Conservation (phyloP, 1,284 basidiomycete species). For the Ceratobasidium sp. region DNA sequence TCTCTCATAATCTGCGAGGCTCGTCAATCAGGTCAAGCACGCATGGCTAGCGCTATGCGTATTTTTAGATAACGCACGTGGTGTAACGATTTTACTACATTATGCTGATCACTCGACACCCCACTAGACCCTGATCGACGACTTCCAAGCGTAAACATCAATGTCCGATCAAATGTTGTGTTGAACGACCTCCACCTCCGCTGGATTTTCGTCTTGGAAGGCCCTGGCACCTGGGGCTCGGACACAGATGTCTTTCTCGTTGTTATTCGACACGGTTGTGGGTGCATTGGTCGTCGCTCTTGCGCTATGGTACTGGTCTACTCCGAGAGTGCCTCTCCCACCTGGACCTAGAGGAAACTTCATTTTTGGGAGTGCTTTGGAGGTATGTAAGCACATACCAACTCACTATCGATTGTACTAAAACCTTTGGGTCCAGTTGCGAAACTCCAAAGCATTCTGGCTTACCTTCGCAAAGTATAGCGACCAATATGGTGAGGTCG, state of each 20-base stretch:
- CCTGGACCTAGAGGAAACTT: constrained; percentile 30
- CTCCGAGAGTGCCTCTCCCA: constrained; percentile 19
- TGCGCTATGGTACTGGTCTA: constrained; percentile 17
- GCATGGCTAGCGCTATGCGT: too few relatives aligned
- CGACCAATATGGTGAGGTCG: constrained; percentile 16
- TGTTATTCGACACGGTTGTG: background rate
- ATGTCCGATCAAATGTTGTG: too few relatives aligned
- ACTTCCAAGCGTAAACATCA: too few relatives aligned
- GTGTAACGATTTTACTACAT: too few relatives aligned
- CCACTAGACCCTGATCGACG: too few relatives aligned
- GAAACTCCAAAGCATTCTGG: constrained; percentile 27
- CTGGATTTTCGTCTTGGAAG: background rate
- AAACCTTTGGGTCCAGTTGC: background rate
- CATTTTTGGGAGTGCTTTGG: constrained; percentile 30
- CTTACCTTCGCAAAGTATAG: constrained; percentile 20
- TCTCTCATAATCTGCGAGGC: too few relatives aligned
- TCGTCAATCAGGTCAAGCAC: too few relatives aligned
- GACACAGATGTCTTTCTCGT: background rate
- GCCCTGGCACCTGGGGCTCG: too few relatives aligned
- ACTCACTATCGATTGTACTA: background rate
- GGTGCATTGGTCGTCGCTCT: constrained; percentile 14
- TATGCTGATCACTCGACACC: too few relatives aligned
- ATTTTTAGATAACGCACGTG: too few relatives aligned
- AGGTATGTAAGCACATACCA: background rate
- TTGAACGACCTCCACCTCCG: background rate